A percentile compares a stretch with the other conserved stretches of the same genome.
Evolutionary conservation across 768 basidiomycete species (phyloP).

Genomic region (Mrakia gelida): DNA sequence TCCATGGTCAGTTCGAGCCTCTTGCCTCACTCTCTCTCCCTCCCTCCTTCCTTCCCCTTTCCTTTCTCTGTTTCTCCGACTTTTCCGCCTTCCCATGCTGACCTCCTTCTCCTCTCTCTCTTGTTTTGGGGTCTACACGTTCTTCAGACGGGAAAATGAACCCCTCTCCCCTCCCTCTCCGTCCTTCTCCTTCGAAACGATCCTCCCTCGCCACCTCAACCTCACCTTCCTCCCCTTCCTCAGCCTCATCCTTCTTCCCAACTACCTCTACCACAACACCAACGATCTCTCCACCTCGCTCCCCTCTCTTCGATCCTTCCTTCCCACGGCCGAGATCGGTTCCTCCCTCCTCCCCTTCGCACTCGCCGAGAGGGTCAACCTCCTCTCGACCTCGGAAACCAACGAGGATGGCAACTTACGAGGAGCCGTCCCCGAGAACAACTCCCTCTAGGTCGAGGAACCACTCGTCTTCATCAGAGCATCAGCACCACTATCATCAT

Average conservation of each 20-base stretch:
- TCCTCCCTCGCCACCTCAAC: neutral
- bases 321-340: constrained; percentile 13
- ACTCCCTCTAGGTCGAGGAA: neutral
- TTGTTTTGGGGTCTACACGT: neutral
- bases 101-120: neutral
- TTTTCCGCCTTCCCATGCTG: neutral
- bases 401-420: constrained; percentile 4
- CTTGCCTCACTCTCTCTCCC: neutral
- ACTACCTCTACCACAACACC: neutral
- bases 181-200: neutral
- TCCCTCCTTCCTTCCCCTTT: neutral
- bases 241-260: neutral
- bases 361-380: constrained; percentile 1
- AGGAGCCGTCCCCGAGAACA: neutral
- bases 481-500: neutral
- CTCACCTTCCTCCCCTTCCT: neutral
- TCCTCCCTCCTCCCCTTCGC: constrained; percentile 2
- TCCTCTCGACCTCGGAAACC: constrained; percentile 3
- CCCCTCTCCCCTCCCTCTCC: neutral
- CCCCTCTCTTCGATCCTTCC: neutral
- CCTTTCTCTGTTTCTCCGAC: neutral
- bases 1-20: neutral
- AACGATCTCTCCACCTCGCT: neutral
- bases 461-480: neutral
- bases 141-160: neutral